These are phyloP conservation scores for Cyclotella atomus DNA, from an alignment of 108 stramenopile genomes.

Conservation along the genomic window DNA sequence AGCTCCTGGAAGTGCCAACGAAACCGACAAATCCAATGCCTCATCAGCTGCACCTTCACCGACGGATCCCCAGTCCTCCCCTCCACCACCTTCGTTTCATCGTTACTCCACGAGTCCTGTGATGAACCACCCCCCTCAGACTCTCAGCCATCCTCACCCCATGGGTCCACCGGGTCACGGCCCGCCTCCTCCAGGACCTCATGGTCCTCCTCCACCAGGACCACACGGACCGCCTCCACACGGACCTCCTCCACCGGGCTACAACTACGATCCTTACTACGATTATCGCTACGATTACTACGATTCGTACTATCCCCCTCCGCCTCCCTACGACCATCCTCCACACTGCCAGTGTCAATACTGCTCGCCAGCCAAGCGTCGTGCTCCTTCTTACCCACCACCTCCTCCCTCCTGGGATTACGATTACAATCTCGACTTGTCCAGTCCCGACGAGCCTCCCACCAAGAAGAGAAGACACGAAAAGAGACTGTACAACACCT, in stretches of 20 bases:
- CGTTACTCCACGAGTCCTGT: constrained; percentile 9
- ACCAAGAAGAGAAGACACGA: not conserved
- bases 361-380: constrained; percentile 6
- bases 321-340: constrained; percentile 1
- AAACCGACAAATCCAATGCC: not conserved
- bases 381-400: not conserved
- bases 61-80: not conserved
- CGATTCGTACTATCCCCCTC: constrained; percentile 7
- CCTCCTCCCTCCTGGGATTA: constrained; percentile 7
- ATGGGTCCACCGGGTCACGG: not conserved
- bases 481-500: constrained; percentile 15
- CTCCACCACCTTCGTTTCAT: constrained; percentile 10
- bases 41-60: not conserved
- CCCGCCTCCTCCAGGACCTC: not conserved
- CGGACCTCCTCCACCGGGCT: constrained; percentile 1
- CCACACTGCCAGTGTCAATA: not conserved
- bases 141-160: not conserved
- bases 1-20: not conserved
- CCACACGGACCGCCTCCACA: not conserved
- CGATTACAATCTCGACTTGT: constrained; percentile 2
- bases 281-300: constrained; percentile 4
- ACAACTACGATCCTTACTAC: constrained; percentile 11
- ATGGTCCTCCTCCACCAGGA: constrained; percentile 2
- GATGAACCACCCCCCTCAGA: not conserved
- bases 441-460: constrained; percentile 5